Base-by-base conservation (phyloP, 805 yeast species). In the Candida endomychidarum region DNA sequence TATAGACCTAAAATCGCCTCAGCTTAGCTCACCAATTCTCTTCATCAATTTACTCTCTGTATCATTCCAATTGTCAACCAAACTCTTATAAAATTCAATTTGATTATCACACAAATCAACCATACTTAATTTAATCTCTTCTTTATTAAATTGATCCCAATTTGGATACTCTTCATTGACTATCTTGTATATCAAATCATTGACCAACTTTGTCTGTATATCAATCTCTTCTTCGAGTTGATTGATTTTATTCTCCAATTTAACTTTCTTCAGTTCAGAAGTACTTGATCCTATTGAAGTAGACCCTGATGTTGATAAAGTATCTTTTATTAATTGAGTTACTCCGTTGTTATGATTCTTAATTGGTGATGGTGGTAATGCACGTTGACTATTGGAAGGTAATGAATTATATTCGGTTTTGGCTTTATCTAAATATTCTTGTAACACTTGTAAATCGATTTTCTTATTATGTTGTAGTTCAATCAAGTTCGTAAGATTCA, bases 391-490 rank as follows among this genome's bases (percentile, higher is more conserved):
- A 28, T 40, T 29, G 10, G 52, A 50, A 17, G 58, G 57, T 12
- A 60, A 21, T 16, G 41, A 40, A 10, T 44, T 75, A 50, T 80
- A 79, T 50, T 91, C 98, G 27, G 67, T 65, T 35, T 76, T 72
- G 0, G 95, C 80, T 53, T 86, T 84, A 28, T 73, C 71, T 41
- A 89, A 66, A 62, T 91, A 91, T 40, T 85, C 95, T 27, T 79
- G 77, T 31, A 91, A 68, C 37, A 86, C 95, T 56, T 93, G 97
- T 54, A 83, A 82, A 58, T 91, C 99, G 19, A 91, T 77, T 52
- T 86, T 90, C 59, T 90, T 90, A 56, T 88, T 89, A 54, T 91
- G 98, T 49, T 91, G 88, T 41, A 86, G 72, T 55, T 84, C 89
- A 39, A 93, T 76, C 43, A 91, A 65, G 46, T 74, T 78, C 53